Evolutionary conservation across 2,329 filamentous ascomycete genomes (phyloP), one percentile per base, ranked within the genome.

Genomic region (Xylaria hypoxylon): DNA sequence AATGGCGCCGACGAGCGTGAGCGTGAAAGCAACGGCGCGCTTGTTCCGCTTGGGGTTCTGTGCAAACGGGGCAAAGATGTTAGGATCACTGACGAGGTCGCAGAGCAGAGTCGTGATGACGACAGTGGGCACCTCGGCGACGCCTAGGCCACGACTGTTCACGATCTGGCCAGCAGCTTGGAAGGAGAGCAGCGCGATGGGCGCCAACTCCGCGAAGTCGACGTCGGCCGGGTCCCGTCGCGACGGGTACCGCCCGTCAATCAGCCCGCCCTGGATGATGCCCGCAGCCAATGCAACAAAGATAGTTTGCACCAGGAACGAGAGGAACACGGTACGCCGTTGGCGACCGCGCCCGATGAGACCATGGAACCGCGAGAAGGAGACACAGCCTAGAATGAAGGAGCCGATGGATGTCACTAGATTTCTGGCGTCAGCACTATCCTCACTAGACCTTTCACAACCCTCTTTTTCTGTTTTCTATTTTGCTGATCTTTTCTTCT

Each of bases 121-220:
- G 59, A 84, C 86, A 1, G 85, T 86, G 1, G 86, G 86, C 60
- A 87, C 80, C 73, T 87, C 85, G 69, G 83, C 82, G 68, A 84
- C 83, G 5, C 84, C 85, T 31, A 88, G 76, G 4, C 83, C 76
- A 44, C 85, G 79, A 28, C 80, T 83, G 44, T 81, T 83, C 31
- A 85, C 84, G 68, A 87, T 87, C 75, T 87, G 85, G 50, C 85
- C 85, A 6, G 84, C 86, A 35, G 81, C 82, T 70, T 87, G 84
- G 69, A 87, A 85, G 0, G 85, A 85, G 8, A 89, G 78, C 64
- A 85, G 79, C 4, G 77, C 82, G 3, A 87, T 70, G 24, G 74
- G 73, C n/a, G 62, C 72, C 17, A 77, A 70, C 55, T 74, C 74
- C 1, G 58, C 59, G 51, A 76, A 76, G 68, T 76, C 70, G 51